phyloP scores from a whole-genome alignment of 441 rosid genomes.

The Mallotus repandus region DNA sequence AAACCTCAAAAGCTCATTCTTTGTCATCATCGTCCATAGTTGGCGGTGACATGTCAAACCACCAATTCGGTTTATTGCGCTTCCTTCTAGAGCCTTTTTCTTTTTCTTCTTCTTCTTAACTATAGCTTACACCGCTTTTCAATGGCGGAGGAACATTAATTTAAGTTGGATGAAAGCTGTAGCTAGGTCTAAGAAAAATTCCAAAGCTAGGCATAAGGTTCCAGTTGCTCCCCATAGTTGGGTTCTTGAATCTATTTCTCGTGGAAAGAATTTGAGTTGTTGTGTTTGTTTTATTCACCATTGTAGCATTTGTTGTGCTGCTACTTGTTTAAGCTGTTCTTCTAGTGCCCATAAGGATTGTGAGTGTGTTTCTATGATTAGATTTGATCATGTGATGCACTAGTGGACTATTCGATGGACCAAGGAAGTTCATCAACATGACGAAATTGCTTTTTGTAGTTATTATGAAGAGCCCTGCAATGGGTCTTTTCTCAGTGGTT shows the following conservation, averaged over 20 bases:
- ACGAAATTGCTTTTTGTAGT: conserved; percentile 77
- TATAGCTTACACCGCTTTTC: conserved; percentile 40
- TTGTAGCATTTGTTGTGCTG: conserved; percentile 73
- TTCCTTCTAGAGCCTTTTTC: conserved; percentile 15
- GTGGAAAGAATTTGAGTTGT: conserved; percentile 80
- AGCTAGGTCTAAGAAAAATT: conserved; percentile 86
- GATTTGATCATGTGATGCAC: conserved; percentile 71
- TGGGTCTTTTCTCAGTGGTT: conserved; percentile 92
- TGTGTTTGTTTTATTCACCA: conserved; percentile 76
- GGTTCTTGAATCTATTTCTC: conserved; percentile 60
- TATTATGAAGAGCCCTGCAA: conserved; percentile 89
- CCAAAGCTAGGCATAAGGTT: conserved; percentile 70
- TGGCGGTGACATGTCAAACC: conserved; percentile 10
- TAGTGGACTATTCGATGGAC: conserved; percentile 97
- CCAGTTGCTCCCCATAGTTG: conserved; percentile 74
- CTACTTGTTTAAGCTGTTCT: conserved; percentile 73
- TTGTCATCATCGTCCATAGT: conserved; percentile 23
- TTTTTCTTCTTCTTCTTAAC: conserved; percentile 4
- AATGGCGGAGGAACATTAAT: conserved; percentile 89
- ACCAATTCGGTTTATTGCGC: conserved; percentile 25
- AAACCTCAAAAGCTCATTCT: conserved; percentile 22
- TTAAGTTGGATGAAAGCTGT: conserved; percentile 94
- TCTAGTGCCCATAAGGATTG: conserved; percentile 75
- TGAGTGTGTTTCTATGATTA: conserved; percentile 83
- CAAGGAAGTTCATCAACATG: conserved; percentile 76